Conservation (phyloP, 345 rosid genomes). For the Aegle marmelos region DNA sequence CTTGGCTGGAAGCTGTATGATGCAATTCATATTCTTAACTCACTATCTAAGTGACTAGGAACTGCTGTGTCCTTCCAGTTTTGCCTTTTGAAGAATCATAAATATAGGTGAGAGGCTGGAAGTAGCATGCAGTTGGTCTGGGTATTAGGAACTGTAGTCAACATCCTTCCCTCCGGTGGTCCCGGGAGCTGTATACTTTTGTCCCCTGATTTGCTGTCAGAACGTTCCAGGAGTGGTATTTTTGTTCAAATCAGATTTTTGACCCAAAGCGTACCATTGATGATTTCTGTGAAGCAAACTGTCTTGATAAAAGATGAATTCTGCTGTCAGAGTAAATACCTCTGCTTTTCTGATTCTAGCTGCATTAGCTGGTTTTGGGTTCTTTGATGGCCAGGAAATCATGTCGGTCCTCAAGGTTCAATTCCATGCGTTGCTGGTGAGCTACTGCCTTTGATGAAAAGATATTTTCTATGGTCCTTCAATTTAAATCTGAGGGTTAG, state of each 20-base stretch:
- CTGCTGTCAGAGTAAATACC: constrained; percentile 8
- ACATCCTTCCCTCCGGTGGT: constrained; percentile 14
- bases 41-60: constrained; percentile 6
- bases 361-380: constrained; percentile 21
- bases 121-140: constrained; percentile 12
- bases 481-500: constrained; percentile 1
- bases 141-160: constrained; percentile 13
- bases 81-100: constrained; percentile 21
- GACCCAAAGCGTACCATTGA: constrained; percentile 4
- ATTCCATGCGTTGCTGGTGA: constrained; percentile 14
- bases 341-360: constrained; percentile 18
- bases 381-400: constrained; percentile 17
- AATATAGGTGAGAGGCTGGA: constrained; percentile 16
- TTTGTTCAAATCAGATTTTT: constrained; percentile 16
- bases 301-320: constrained; percentile 13
- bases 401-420: constrained; percentile 19
- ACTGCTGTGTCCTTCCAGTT: background rate
- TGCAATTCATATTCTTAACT: background rate
- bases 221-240: background rate
- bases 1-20: constrained; percentile 3
- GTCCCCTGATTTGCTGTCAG: constrained; percentile 17
- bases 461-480: constrained; percentile 12
- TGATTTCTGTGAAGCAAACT: constrained; percentile 14
- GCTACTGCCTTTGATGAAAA: constrained; percentile 2
- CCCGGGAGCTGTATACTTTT: constrained; percentile 10